These are phyloP conservation scores for Phalaenopsis equestris DNA, from an alignment of 106 monocot genomes.

Conservation along the genomic window DNA sequence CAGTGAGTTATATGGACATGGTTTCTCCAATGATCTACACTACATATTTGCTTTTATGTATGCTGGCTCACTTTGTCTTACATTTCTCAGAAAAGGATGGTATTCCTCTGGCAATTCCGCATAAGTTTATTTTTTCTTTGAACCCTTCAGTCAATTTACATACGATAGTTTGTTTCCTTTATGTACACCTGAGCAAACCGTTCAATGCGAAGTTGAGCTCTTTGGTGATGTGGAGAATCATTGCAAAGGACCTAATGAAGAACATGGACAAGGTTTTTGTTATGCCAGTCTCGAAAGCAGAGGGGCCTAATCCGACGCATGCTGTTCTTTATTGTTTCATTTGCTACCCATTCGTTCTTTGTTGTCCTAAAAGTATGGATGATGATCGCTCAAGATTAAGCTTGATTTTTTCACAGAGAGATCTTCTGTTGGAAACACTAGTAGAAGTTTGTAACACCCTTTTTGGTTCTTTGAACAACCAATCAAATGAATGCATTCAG, in stretches of 20 bases:
- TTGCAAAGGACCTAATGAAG: constrained; percentile 19
- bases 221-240: constrained; percentile 26
- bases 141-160: constrained; percentile 19
- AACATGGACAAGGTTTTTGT: neutral
- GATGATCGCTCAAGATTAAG: constrained; percentile 3
- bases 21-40: constrained; percentile 36
- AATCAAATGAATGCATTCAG: neutral
- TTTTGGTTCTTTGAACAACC: constrained; percentile 14
- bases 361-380: neutral
- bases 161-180: constrained; percentile 25
- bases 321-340: constrained; percentile 21
- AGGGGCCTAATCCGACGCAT: neutral
- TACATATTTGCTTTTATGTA: constrained; percentile 19
- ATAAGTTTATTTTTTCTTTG: constrained; percentile 12
- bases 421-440: constrained; percentile 13
- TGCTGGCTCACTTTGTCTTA: constrained; percentile 14
- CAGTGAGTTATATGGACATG: constrained; percentile 21
- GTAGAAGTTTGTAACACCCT: constrained; percentile 27
- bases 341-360: constrained; percentile 22
- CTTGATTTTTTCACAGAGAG: constrained; percentile 13
- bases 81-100: constrained; percentile 9
- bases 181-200: constrained; percentile 14
- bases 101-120: constrained; percentile 8
- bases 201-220: constrained; percentile 3
- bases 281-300: constrained; percentile 3